Evolutionary conservation across 345 rosid species (phyloP).

Genomic region (Rhizophora mangle): DNA sequence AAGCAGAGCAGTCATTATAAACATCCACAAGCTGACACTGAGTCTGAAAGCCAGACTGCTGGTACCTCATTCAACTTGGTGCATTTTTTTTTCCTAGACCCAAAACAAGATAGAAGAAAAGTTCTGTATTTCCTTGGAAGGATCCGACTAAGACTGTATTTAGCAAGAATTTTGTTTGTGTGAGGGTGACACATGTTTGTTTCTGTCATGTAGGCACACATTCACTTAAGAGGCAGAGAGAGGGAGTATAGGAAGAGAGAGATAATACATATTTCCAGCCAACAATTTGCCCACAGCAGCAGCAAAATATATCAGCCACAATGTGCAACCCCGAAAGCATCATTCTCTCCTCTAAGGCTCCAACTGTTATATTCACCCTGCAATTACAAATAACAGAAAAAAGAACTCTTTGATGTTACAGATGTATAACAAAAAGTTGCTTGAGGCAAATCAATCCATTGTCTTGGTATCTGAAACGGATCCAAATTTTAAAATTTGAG

Average conservation of each 20-base stretch:
- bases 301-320: conserved; percentile 80
- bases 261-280: conserved; percentile 91
- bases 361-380: conserved; percentile 71
- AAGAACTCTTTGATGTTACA: not conserved
- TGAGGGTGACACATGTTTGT: too few species aligned
- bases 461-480: not conserved
- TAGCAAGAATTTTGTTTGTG: not conserved
- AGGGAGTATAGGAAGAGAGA: not conserved
- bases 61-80: too few species aligned
- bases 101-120: too few species aligned
- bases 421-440: not conserved
- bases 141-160: too few species aligned
- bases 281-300: conserved; percentile 80
- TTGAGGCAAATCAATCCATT: not conserved
- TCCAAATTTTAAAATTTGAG: not conserved
- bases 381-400: conserved; percentile 18
- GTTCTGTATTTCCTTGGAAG: too few species aligned
- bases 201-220: too few species aligned
- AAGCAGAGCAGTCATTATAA: not conserved
- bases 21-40: too few species aligned
- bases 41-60: too few species aligned
- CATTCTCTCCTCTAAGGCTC: conserved; percentile 66
- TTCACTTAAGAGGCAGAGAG: too few species aligned
- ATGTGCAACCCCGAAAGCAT: conserved; percentile 85
- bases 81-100: too few species aligned